A percentile compares a stretch with the other conserved stretches of the same genome.
These are phyloP conservation scores for Leishmania arabica DNA, from an alignment of 208 protist species.

Conservation along the genomic window DNA sequence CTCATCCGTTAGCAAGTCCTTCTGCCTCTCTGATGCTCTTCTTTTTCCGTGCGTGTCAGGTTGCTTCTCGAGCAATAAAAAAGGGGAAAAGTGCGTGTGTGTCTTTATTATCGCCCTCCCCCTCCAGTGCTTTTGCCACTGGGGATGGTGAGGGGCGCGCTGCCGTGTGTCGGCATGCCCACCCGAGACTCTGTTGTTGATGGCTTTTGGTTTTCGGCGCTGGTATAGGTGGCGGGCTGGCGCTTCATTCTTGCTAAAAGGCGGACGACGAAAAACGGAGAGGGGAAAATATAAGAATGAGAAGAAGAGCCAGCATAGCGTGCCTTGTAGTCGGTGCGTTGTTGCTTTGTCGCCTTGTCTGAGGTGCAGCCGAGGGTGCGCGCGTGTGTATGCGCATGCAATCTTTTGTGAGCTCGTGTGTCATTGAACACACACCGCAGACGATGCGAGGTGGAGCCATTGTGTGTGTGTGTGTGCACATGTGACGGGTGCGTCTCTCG, in stretches of 20 bases:
- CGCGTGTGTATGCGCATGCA: neutral
- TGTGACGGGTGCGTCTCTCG: neutral
- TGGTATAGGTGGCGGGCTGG: neutral
- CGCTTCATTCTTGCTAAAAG: neutral
- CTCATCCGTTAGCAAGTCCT: neutral
- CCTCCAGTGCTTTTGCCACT: neutral
- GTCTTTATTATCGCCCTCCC: neutral
- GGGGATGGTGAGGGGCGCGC: neutral
- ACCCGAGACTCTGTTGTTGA: neutral
- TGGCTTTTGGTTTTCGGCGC: neutral
- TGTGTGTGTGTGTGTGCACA: neutral
- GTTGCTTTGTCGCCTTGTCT: neutral
- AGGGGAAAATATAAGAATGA: neutral
- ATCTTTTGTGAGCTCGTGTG: neutral
- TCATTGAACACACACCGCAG: neutral
- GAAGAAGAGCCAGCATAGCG: neutral
- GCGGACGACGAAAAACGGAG: neutral
- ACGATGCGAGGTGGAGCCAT: neutral
- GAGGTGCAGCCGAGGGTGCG: neutral
- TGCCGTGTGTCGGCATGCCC: neutral
- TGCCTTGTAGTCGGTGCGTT: neutral
- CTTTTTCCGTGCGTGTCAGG: neutral
- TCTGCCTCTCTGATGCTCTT: neutral
- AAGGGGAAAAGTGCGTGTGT: neutral
- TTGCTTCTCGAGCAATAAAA: neutral